Percentiles rank a stretch among this genome's conserved stretches.
phyloP scores from a whole-genome alignment of 352 stramenopile species.

The Elongisporangium anandrum region DNA sequence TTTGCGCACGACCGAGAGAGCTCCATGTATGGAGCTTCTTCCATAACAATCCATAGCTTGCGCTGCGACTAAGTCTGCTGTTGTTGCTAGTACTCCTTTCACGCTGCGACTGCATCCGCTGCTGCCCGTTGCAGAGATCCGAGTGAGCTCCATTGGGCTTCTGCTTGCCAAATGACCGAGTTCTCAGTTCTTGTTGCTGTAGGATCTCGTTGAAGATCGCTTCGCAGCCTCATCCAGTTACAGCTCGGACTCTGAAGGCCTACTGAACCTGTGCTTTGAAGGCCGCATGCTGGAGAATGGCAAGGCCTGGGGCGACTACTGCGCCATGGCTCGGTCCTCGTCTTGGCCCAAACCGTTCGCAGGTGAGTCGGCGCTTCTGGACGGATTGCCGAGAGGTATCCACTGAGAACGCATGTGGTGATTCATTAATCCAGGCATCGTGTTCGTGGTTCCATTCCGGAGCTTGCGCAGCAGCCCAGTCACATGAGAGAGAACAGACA shows the following conservation, averaged over 20 bases:
- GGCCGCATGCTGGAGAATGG: slow-evolving; percentile 34
- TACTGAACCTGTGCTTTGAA: slow-evolving; percentile 39
- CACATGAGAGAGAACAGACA: slow-evolving; percentile 11
- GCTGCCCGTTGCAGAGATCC: slow-evolving; percentile 40
- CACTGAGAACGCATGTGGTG: not conserved
- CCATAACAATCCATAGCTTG: not conserved
- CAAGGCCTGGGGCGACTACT: slow-evolving; percentile 33
- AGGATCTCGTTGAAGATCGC: slow-evolving; percentile 38
- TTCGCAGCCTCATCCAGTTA: slow-evolving; percentile 39
- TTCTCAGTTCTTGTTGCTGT: not conserved
- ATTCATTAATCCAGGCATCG: slow-evolving; percentile 55
- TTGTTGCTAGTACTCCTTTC: slow-evolving; percentile 24
- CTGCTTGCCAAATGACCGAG: not conserved
- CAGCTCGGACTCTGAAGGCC: slow-evolving; percentile 25
- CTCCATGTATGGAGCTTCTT: slow-evolving; percentile 17
- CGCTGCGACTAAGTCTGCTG: not conserved
- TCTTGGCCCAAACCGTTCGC: slow-evolving; percentile 47
- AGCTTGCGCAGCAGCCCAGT: slow-evolving; percentile 14
- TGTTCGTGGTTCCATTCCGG: slow-evolving; percentile 60
- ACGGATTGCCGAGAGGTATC: not conserved
- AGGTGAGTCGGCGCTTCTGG: slow-evolving; percentile 11
- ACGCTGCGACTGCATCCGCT: slow-evolving; percentile 33
- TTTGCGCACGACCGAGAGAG: slow-evolving; percentile 45
- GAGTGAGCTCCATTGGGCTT: slow-evolving; percentile 15
- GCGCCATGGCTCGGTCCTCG: slow-evolving; percentile 1